These are phyloP conservation scores for Berkeleyomyces rouxiae DNA, from an alignment of 2,329 filamentous ascomycete species.

Conservation along the genomic window DNA sequence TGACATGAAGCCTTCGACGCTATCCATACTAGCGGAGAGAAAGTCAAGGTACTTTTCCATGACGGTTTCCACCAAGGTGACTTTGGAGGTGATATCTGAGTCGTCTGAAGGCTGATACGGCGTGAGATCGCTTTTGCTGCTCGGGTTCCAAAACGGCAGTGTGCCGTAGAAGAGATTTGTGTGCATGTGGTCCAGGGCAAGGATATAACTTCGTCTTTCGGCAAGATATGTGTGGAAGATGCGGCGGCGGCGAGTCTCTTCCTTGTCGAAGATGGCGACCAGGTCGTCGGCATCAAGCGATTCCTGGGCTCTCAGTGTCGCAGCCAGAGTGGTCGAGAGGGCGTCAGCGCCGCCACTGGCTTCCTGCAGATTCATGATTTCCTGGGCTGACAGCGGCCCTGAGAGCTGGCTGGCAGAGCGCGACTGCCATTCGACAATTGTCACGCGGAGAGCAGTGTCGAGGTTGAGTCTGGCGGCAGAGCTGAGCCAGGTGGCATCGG, in stretches of 20 bases:
- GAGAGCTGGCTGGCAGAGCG: conserved; percentile 57
- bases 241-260: conserved; percentile 46
- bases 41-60: conserved; percentile 30
- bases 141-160: conserved; percentile 21
- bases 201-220: conserved; percentile 52
- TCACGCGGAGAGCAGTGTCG: conserved; percentile 62
- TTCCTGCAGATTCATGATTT: conserved; percentile 58
- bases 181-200: conserved; percentile 40
- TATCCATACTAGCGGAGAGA: conserved; percentile 31
- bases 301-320: conserved; percentile 31
- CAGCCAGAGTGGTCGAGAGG: conserved; percentile 39
- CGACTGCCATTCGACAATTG: conserved; percentile 69
- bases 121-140: conserved; percentile 3
- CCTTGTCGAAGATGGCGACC: conserved; percentile 42
- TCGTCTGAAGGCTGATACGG: conserved; percentile 14
- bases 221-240: conserved; percentile 55
- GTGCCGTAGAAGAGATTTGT: conserved; percentile 29
- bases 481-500: conserved; percentile 74
- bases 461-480: conserved; percentile 63
- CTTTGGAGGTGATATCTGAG: conserved; percentile 4
- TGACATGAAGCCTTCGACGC: conserved; percentile 31
- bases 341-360: conserved; percentile 49
- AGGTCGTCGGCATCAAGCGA: conserved; percentile 37
- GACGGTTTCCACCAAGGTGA: conserved; percentile 8
- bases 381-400: conserved; percentile 58